Evolutionary conservation across 2,329 filamentous ascomycete genomes (phyloP), one percentile per base, ranked within the genome.

Genomic region (Trichophyton mentagrophytes): DNA sequence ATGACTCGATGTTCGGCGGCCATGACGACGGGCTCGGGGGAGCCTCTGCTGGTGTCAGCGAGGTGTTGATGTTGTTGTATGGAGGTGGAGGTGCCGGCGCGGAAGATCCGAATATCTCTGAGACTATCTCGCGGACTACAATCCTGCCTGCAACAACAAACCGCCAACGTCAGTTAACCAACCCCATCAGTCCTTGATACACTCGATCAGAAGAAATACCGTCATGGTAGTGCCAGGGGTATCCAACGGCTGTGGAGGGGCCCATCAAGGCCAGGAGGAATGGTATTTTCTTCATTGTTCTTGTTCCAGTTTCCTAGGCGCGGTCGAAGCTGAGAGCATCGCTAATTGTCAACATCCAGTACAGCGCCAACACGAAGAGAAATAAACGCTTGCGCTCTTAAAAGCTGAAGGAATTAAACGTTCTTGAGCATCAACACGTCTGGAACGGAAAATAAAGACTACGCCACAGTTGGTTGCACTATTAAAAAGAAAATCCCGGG

Each of bases 281-380:
- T 25, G 6, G 55, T 25, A 57, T 57, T 20, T 42, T 20, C 55
- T 57, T 57, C 55, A 57, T 57, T n/a, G 5, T 44, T 44, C n/a
- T 15, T 44, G 15, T 44, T 8, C 15, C 15, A 6, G 15, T 44
- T 17, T 17, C 15, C 33, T 13, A 13, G 33, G n/a, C 2, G n/a
- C 40, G 15, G 15, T 5, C 13, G 40, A 44, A 44, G 44, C 25
- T 47, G 17, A 25, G 20, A 49, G 46, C 46, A 49, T 25, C 46
- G 20, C 20, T 38, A 13, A 38, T 9, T 5, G 20, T 25, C 20
- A 22, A 49, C 9, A 22, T 17, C 44, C 9, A 11, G 44, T 5
- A 44, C 49, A 33, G 49, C 49, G 5, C 17, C 11, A n/a, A 15
- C 13, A 33, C 0, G 13, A 53, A n/a, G 22, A 25, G 27, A 27